A percentile compares a stretch with the other conserved stretches of the same genome.
Evolutionary conservation across 2,329 filamentous ascomycete genomes (phyloP).

Genomic region (Fusarium domesticum): DNA sequence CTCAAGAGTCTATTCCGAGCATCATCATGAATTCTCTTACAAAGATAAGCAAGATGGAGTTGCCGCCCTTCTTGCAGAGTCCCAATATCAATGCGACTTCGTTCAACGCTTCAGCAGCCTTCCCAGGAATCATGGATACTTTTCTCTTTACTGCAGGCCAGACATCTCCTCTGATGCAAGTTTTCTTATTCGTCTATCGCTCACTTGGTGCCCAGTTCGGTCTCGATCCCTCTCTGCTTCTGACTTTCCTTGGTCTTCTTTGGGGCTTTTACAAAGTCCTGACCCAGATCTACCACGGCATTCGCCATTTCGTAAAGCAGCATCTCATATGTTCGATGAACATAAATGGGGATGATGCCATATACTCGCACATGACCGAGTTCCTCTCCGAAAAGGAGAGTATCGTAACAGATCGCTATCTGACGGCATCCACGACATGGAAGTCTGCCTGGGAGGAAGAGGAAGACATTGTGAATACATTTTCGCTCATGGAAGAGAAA

Average conservation of each 20-base stretch:
- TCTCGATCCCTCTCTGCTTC: conserved; percentile 47
- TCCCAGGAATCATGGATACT: conserved; percentile 40
- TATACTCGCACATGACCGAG: conserved; percentile 57
- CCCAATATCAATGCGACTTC: conserved; percentile 18
- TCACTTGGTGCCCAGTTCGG: conserved; percentile 44
- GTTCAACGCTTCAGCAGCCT: conserved; percentile 21
- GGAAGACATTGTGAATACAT: conserved; percentile 41
- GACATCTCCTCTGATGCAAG: conserved; percentile 41
- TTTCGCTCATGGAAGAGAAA: conserved; percentile 37
- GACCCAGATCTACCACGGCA: conserved; percentile 34
- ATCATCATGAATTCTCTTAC: conserved; percentile 27
- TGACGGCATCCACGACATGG: conserved; percentile 55
- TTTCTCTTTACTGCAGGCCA: conserved; percentile 45
- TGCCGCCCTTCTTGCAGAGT: conserved; percentile 29
- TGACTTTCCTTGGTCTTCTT: conserved; percentile 45
- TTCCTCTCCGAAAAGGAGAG: conserved; percentile 54
- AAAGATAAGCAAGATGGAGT: conserved; percentile 29
- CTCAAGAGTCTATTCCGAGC: too few species aligned
- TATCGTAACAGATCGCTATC: conserved; percentile 48
- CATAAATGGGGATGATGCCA: conserved; percentile 54
- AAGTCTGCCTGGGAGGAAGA: conserved; percentile 57
- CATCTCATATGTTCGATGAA: conserved; percentile 53
- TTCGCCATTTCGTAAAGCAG: conserved; percentile 38
- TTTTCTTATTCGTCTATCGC: conserved; percentile 46
- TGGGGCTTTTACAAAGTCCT: conserved; percentile 45